A percentile compares a stretch with the other conserved stretches of the same genome.
Conservation (phyloP, 306 rosid species). For the Fragaria iinumae region DNA sequence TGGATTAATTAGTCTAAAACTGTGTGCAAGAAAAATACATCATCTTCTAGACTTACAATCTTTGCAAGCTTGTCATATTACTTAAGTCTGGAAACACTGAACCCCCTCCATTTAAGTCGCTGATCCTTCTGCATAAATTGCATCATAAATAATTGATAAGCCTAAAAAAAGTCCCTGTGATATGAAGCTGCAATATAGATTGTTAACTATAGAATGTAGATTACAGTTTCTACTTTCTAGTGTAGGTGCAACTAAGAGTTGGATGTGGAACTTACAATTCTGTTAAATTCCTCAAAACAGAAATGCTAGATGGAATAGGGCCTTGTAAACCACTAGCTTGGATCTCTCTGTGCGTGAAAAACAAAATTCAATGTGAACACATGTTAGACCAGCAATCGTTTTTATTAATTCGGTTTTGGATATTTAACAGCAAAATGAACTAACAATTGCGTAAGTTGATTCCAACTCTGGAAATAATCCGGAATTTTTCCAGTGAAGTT, state of each 20-base stretch:
- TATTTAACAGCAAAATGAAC: not conserved
- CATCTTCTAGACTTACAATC: constrained; percentile 19
- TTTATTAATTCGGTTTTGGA: not conserved
- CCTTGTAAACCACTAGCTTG: constrained; percentile 34
- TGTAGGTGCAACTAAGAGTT: not conserved
- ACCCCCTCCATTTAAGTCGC: constrained; percentile 22
- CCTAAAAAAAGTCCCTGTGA: not conserved
- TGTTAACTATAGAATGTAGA: no score
- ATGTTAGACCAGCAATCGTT: not conserved
- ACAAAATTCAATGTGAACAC: no score
- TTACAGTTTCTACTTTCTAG: not conserved
- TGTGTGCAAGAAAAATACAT: not conserved
- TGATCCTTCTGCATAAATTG: constrained; percentile 28
- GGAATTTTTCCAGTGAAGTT: constrained; percentile 20
- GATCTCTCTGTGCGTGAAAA: constrained; percentile 25
- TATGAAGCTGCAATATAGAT: not conserved
- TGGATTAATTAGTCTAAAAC: not conserved
- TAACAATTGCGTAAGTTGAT: constrained; percentile 22
- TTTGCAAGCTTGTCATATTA: not conserved
- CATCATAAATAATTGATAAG: not conserved
- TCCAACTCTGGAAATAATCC: constrained; percentile 9
- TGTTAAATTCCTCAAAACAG: constrained; percentile 16
- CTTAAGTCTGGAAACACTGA: constrained; percentile 17
- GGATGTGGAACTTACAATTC: constrained; percentile 26
- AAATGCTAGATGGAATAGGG: constrained; percentile 32